Percentiles rank a stretch among this genome's conserved stretches.
Conservation (phyloP, 2,329 filamentous ascomycete species). For the Pseudogymnoascus sp. region DNA sequence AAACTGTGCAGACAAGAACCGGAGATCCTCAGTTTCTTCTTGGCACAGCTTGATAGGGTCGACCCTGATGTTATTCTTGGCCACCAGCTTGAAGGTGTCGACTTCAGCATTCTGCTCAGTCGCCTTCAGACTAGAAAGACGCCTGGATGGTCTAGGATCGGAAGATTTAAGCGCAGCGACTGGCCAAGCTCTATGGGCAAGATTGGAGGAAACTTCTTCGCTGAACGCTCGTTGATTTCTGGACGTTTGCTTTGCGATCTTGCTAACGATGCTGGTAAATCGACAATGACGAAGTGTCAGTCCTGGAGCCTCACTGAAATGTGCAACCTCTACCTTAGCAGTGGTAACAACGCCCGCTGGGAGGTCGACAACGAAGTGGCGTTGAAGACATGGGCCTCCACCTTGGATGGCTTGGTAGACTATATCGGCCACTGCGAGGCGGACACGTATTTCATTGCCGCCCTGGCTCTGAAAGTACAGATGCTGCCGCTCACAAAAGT, state of each 20-base stretch:
- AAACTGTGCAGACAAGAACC: constrained; percentile 78
- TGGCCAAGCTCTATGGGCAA: constrained; percentile 88
- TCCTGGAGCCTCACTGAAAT: constrained; percentile 98
- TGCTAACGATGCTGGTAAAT: constrained; percentile 94
- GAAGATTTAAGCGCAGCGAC: constrained; percentile 70
- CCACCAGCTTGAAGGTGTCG: constrained; percentile 93
- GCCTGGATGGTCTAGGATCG: constrained; percentile 89
- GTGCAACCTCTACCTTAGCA: constrained; percentile 79
- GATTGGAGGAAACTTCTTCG: constrained; percentile 83
- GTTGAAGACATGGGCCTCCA: constrained; percentile 77
- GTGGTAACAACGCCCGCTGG: constrained; percentile 60
- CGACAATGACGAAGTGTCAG: constrained; percentile 92
- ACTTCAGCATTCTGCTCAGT: constrained; percentile 85
- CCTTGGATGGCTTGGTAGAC: constrained; percentile 81
- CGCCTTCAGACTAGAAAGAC: constrained; percentile 86
- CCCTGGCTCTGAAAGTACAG: constrained; percentile 80
- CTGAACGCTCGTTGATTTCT: constrained; percentile 81
- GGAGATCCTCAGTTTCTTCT: constrained; percentile 79
- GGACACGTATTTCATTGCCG: constrained; percentile 93
- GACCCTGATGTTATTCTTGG: constrained; percentile 93
- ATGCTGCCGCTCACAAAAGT: constrained; percentile 92
- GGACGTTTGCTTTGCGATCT: constrained; percentile 89
- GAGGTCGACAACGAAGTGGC: constrained; percentile 87
- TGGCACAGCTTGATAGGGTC: constrained; percentile 78
- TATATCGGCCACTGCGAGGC: constrained; percentile 91